Percentiles rank a stretch among this genome's conserved stretches.
These are phyloP conservation scores for Paramecium sexaurelia DNA, from an alignment of 73 alveolate genomes.

Conservation along the genomic window DNA sequence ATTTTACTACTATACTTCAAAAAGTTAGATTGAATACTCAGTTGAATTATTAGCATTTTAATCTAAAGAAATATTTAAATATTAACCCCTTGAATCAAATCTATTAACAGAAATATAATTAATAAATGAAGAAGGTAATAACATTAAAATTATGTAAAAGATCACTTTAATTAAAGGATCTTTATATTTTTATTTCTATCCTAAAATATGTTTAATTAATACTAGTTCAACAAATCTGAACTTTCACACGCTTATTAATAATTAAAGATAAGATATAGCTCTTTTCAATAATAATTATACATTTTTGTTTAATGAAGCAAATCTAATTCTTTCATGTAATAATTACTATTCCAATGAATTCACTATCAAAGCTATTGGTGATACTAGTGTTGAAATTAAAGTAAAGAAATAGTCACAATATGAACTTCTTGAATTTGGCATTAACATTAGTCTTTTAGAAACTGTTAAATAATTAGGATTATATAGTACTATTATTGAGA, in stretches of 20 bases:
- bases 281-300: neutral
- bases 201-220: constrained; percentile 31
- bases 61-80: neutral
- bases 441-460: neutral
- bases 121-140: neutral
- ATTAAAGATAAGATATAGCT: neutral
- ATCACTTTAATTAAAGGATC: neutral
- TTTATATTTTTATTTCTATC: neutral
- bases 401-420: neutral
- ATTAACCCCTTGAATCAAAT: neutral
- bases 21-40: neutral
- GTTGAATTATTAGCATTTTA: neutral
- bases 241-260: neutral
- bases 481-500: neutral
- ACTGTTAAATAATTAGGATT: constrained; percentile 3
- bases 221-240: neutral
- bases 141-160: neutral
- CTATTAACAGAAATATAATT: neutral
- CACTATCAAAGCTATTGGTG: constrained; percentile 20
- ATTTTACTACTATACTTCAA: neutral
- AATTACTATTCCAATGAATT: constrained; percentile 8
- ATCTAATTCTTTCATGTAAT: neutral
- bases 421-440: constrained; percentile 30
- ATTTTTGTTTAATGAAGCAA: neutral
- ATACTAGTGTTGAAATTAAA: neutral